phyloP scores from a whole-genome alignment of 1,284 basidiomycete genomes.

The Marasmius fiardii region DNA sequence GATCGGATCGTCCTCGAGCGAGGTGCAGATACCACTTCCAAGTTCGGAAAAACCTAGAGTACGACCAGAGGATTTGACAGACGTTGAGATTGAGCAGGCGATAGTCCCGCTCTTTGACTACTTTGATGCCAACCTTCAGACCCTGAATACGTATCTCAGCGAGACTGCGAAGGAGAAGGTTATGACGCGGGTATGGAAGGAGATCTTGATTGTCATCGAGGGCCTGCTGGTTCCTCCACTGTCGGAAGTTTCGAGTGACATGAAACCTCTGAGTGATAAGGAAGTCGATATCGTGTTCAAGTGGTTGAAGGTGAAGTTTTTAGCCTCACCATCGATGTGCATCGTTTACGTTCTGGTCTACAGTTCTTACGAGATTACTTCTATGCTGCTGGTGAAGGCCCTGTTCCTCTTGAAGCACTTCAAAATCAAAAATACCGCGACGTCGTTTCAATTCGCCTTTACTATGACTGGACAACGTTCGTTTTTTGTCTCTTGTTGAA shows the following conservation, averaged over 20 bases:
- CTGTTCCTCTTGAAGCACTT: constrained; percentile 83
- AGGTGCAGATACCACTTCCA: constrained; percentile 79
- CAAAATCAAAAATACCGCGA: constrained; percentile 97
- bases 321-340: neutral
- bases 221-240: constrained; percentile 89
- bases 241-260: constrained; percentile 84
- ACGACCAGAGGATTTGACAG: constrained; percentile 75
- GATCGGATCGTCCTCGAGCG: constrained; percentile 57
- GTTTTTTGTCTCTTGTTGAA: constrained; percentile 24
- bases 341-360: constrained; percentile 10
- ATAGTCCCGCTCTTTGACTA: constrained; percentile 95
- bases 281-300: constrained; percentile 98
- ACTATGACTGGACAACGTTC: constrained; percentile 91
- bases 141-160: constrained; percentile 86
- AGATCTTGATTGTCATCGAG: constrained; percentile 88
- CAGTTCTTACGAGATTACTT: constrained; percentile 95
- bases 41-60: constrained; percentile 65
- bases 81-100: constrained; percentile 93
- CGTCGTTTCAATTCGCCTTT: constrained; percentile 84
- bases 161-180: constrained; percentile 89
- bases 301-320: constrained; percentile 80
- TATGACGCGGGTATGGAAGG: constrained; percentile 96
- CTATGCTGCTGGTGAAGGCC: constrained; percentile 90
- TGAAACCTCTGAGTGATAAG: constrained; percentile 90
- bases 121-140: constrained; percentile 92